These are phyloP conservation scores for Ormosia semicastrata DNA, from an alignment of 306 rosid genomes.

Conservation along the genomic window DNA sequence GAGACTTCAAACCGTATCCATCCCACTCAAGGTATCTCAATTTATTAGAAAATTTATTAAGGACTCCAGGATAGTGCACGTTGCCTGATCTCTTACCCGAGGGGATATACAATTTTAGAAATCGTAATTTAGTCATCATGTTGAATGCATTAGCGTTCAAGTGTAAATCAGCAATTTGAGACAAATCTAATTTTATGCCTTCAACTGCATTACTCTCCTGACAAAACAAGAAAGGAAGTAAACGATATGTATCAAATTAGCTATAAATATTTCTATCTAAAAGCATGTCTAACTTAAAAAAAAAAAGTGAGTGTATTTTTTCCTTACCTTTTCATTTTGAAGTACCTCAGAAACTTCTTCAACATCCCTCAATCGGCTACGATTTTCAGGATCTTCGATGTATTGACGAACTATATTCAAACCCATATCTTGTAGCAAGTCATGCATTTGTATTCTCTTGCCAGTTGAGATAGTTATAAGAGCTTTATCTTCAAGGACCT, in stretches of 20 bases:
- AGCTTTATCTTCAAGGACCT: not conserved
- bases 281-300: not conserved
- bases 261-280: not conserved
- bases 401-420: not conserved
- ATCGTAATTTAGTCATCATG: not conserved
- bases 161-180: not conserved
- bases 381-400: not conserved
- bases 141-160: not conserved
- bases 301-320: not conserved
- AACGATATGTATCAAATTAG: not conserved
- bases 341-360: not conserved
- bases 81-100: no score
- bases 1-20: not conserved
- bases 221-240: not conserved
- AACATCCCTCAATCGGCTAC: not conserved
- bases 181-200: not conserved
- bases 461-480: not conserved
- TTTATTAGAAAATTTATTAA: not conserved
- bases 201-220: not conserved
- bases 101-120: not conserved
- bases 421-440: constrained; percentile 18
- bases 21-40: not conserved
- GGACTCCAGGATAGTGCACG: not conserved
- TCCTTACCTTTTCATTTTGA: not conserved
- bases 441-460: constrained; percentile 6